These are phyloP conservation scores for Cutaneotrichosporon daszewskae DNA, from an alignment of 1,284 basidiomycete genomes.

Conservation along the genomic window DNA sequence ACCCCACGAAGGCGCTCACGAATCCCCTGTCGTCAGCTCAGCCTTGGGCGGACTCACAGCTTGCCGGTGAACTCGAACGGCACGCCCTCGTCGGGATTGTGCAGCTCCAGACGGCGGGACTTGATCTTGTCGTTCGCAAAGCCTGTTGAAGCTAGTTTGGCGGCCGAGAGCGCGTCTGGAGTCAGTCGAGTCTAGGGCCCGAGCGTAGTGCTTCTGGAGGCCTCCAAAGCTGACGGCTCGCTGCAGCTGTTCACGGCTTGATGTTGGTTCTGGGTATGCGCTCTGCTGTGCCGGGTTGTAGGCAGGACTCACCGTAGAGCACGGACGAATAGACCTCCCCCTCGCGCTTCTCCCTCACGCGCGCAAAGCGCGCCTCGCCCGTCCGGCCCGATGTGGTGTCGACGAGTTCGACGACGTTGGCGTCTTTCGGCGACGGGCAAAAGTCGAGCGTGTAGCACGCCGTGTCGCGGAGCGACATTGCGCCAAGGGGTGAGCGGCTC, in stretches of 20 bases:
- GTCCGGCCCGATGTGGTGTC: no score
- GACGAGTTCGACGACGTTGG: conserved; percentile 25
- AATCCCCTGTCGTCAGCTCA: conserved; percentile 7
- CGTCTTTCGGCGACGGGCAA: conserved; percentile 16
- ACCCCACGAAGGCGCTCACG: not conserved
- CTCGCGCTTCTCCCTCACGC: conserved; percentile 27
- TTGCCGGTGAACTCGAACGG: conserved; percentile 39
- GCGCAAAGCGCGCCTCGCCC: conserved; percentile 28
- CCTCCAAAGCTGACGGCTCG: not conserved
- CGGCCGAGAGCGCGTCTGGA: conserved; percentile 36
- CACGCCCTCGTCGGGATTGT: conserved; percentile 41
- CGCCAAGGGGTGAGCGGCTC: no score
- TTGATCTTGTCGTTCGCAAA: conserved; percentile 32
- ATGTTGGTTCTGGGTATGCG: not conserved
- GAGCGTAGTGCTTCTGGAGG: not conserved
- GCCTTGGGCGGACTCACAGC: conserved; percentile 27
- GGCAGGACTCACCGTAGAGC: conserved; percentile 33
- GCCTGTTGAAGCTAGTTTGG: conserved; percentile 35
- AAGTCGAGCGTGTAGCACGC: conserved; percentile 35
- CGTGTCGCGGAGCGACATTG: conserved; percentile 39
- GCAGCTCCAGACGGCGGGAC: conserved; percentile 38
- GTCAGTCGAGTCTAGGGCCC: conserved; percentile 1
- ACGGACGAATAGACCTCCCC: conserved; percentile 32
- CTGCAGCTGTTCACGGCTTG: not conserved
- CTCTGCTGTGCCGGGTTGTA: no score